Base-by-base conservation (phyloP, 2,329 filamentous ascomycete species). In the Colletotrichum karsti region DNA sequence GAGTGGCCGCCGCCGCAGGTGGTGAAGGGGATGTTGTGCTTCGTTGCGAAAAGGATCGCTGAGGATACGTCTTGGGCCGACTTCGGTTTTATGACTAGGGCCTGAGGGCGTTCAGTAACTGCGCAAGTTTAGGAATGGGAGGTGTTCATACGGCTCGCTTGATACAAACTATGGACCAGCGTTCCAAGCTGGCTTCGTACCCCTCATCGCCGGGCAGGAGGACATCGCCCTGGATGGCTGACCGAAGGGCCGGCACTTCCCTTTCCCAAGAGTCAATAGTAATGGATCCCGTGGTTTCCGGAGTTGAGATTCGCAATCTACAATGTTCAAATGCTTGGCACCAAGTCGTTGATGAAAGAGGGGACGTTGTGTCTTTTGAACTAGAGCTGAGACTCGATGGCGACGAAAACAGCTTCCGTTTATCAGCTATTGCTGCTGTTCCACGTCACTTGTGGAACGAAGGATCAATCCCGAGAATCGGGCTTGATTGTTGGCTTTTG, bases 1-100 rank as follows among this genome's bases (percentile, higher is more conserved):
- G 84, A 86, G 74, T 90, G 88, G 0, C 87, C 86, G 18, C 88
- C 88, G 13, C 87, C 84, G 63, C 82, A 81, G 37, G 89, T 83
- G 0, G 84, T 85, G 63, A 90, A 80, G 50, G 85, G 81, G 42
- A 89, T 79, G 5, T 73, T 72, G 51, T 84, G 73, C 13, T 79
- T 72, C 1, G 75, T 77, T 24, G 83, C 83, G 69, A 84, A 86
- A 26, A 79, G 77, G 50, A 88, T 73, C 0, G 80, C 78, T 7
- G 78, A 74, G 22, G 80, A 78, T 35, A 83, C 77, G 68, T 86
- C 82, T 12, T 78, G 73, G 1, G 76, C 69, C 0, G 78, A 79
- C 8, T 73, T 77, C 2, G 84, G 84, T 42, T 80, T 74, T 7
- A 85, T 76, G 39, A 86, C 82, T 0, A 82, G 76, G 6, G 82